These are phyloP conservation scores for Pueraria montana DNA, from an alignment of 306 rosid genomes.

Conservation along the genomic window DNA sequence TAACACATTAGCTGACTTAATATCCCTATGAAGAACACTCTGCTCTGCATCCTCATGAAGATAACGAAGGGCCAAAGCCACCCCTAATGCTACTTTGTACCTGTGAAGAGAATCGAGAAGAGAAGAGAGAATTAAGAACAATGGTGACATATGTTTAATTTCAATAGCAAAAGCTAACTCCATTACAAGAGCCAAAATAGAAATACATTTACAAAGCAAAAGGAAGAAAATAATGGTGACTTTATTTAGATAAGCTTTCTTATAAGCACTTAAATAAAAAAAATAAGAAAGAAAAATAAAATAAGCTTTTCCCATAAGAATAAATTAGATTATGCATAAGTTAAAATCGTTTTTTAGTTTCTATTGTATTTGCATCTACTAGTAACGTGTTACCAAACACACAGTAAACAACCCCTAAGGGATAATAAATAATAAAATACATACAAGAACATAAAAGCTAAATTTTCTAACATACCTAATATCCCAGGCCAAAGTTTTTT, in stretches of 20 bases:
- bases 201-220: background rate
- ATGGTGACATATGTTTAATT: background rate
- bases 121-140: background rate
- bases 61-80: constrained; percentile 57
- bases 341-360: too few species aligned
- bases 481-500: constrained; percentile 48
- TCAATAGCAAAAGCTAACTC: background rate
- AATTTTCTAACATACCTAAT: constrained; percentile 21
- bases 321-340: too few species aligned
- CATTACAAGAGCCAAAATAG: background rate
- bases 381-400: background rate
- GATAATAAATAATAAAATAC: background rate
- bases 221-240: too few species aligned
- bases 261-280: too few species aligned
- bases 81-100: constrained; percentile 53
- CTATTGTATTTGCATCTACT: too few species aligned
- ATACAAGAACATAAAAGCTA: background rate
- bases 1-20: constrained; percentile 62
- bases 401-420: background rate
- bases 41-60: constrained; percentile 66
- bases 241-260: too few species aligned
- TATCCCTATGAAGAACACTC: constrained; percentile 62
- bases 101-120: background rate
- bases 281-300: too few species aligned
- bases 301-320: too few species aligned